Evolutionary conservation across 805 yeast species (phyloP).

Genomic region (Alloascoidea hylecoeti): DNA sequence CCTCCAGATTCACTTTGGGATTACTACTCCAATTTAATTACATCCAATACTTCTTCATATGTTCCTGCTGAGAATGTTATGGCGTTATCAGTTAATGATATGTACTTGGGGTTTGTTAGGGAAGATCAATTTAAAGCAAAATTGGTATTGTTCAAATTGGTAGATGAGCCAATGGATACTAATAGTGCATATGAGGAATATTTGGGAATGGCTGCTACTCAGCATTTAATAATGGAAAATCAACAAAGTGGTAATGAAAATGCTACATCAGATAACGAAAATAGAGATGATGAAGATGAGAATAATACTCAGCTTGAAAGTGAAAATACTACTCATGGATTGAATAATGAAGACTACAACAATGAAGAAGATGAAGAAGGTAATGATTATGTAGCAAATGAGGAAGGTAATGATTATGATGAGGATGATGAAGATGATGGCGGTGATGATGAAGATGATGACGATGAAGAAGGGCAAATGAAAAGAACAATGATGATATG

Average conservation of each 20-base stretch:
- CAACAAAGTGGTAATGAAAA: not conserved
- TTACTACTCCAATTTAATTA: constrained; percentile 5
- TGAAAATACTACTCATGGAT: not conserved
- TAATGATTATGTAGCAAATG: not conserved
- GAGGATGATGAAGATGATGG: constrained; percentile 3
- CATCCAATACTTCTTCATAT: constrained; percentile 5
- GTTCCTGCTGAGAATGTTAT: constrained; percentile 7
- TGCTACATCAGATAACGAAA: not conserved
- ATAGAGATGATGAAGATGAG: not conserved
- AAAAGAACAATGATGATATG: not conserved
- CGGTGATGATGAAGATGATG: constrained; percentile 1
- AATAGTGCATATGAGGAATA: too few relatives aligned
- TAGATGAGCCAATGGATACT: too few relatives aligned
- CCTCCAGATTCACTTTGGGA: constrained; percentile 5
- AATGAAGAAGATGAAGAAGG: not conserved
- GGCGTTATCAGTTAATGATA: constrained; percentile 3
- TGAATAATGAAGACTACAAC: not conserved
- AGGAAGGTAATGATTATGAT: constrained; percentile 1
- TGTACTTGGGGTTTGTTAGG: constrained; percentile 6
- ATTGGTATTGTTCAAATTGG: not conserved
- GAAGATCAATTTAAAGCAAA: not conserved
- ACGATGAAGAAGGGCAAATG: not conserved
- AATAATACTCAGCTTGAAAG: not conserved
- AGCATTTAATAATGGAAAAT: too few relatives aligned
- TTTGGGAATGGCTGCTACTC: not conserved